Evolutionary conservation across 148 eudicot species (phyloP).

Genomic region (Polygonum maritimum): DNA sequence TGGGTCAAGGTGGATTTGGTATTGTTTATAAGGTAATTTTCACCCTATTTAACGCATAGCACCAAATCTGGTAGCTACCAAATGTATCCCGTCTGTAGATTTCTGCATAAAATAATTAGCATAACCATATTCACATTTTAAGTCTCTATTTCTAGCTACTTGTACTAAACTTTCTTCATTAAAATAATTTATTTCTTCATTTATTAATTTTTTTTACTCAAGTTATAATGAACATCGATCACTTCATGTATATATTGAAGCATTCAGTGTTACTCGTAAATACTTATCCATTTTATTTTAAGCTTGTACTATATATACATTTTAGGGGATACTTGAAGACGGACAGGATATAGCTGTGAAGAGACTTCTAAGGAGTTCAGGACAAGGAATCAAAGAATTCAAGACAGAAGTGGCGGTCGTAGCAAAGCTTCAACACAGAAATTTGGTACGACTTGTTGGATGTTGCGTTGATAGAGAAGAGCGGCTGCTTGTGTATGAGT

Average conservation of each 20-base stretch:
- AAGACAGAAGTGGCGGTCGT: constrained; percentile 42
- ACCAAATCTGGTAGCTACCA: too few relatives aligned
- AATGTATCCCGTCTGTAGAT: too few relatives aligned
- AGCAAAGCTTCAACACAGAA: constrained; percentile 47
- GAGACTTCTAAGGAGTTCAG: constrained; percentile 35
- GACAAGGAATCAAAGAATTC: constrained; percentile 47
- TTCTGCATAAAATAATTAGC: neutral
- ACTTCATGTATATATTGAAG: too few relatives aligned
- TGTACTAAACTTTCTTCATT: too few relatives aligned
- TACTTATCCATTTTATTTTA: too few relatives aligned
- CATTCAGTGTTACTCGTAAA: too few relatives aligned
- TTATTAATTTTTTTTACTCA: too few relatives aligned
- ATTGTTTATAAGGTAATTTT: constrained; percentile 34
- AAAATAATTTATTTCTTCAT: too few relatives aligned
- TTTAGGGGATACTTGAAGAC: constrained; percentile 20
- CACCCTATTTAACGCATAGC: neutral
- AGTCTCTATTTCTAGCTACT: too few relatives aligned
- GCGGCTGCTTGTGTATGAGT: constrained; percentile 39
- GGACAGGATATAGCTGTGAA: constrained; percentile 44
- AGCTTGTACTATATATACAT: too few relatives aligned
- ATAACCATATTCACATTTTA: too few relatives aligned
- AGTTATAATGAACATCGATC: too few relatives aligned
- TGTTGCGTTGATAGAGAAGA: constrained; percentile 43
- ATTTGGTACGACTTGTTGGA: constrained; percentile 46
- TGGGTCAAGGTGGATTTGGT: constrained; percentile 41